Base-by-base conservation (phyloP, 2,329 filamentous ascomycete species). In the Teratosphaeriaceae sp. region DNA sequence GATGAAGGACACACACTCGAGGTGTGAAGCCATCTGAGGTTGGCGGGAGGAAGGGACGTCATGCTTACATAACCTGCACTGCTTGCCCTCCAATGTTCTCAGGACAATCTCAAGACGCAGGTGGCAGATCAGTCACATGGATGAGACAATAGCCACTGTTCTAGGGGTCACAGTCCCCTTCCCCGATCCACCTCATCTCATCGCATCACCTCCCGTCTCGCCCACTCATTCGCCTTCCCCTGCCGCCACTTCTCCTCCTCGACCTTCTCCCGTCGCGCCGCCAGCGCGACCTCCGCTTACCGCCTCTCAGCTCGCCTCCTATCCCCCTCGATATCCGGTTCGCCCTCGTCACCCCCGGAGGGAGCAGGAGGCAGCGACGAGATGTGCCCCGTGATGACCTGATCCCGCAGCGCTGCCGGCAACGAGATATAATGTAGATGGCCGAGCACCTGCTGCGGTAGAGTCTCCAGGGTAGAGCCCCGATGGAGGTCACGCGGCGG, bases 341-440 rank as follows among this genome's bases (percentile, higher is more conserved):
- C 78, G 75, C 44, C 76, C 75, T 73, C 38, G 68, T 40, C 57
- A 73, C 7, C 56, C 58, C 1, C 57, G n/a, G 57, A 58, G 35
- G 49, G 48, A 5, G 48, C 48, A 2, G 65, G 64, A 22, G 75
- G 74, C 1, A 89, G 65, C 0, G 73, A 80, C 45, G 76, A 72
- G 21, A 89, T 77, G 55, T 81, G 84, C 2, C 77, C 75, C 56
- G 80, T 76, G 5, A 89, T 65, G 5, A 90, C 65, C 1, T 75
- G 66, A 50, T 88, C 80, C 15, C 86, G 74, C 0, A 74, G 70
- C 29, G 70, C 65, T 0, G 76, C 61, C 20, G 82, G 75, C 1
- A 89, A 68, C 3, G 80, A 81, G 24, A 87, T 79, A 61, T 79
- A 90, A 34, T 83, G 76, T 24, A 86, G 62, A 57, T 90, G 85